Base-by-base conservation (phyloP, 2,329 filamentous ascomycete species). In the Seiridium unicorne region DNA sequence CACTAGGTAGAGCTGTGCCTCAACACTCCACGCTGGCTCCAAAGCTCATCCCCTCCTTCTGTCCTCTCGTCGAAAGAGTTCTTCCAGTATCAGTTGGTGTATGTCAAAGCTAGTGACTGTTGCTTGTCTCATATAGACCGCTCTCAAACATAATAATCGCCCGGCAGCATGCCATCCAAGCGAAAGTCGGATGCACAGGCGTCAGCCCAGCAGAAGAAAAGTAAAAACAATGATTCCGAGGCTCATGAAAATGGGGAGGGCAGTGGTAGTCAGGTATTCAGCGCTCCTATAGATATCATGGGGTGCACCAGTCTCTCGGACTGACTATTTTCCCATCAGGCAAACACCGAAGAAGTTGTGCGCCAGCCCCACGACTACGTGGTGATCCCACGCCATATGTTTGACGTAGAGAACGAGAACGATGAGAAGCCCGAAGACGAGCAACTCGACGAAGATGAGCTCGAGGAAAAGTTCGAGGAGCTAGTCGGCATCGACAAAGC, bases 401-500 rank as follows among this genome's bases (percentile, higher is more conserved):
- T 64, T 61, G 66, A 68, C 44, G 55, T 66, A 9, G 58, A 64
- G 49, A 62, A 63, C 56, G 66, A 68, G 60, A 68, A 67, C 47
- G 31, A 55, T 40, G 63, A 59, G 6, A 64, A 66, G 49, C 62
- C 63, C 44, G 63, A 65, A 9, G 61, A 61, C 10, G 64, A 68
- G 32, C 61, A 62, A 31, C 51, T 64, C n/a, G 63, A 61, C 42
- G 64, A 66, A 36, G 63, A 66, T 31, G 60, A 62, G n/a, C n/a
- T 68, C 49, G 44, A 60, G 5, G 59, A 64, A 0, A 36, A 61
- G 8, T 66, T 64, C 49, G 60, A 65, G 13, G 47, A 62, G 34
- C 51, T 58, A 8, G 59, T 58, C 11, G 54, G 61, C 8, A 56
- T 61, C 35, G 62, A 55, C 42, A 62, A 60, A 32, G 62, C 60